Conservation (phyloP, 768 basidiomycete species). For the Rhodotorula paludigena region DNA sequence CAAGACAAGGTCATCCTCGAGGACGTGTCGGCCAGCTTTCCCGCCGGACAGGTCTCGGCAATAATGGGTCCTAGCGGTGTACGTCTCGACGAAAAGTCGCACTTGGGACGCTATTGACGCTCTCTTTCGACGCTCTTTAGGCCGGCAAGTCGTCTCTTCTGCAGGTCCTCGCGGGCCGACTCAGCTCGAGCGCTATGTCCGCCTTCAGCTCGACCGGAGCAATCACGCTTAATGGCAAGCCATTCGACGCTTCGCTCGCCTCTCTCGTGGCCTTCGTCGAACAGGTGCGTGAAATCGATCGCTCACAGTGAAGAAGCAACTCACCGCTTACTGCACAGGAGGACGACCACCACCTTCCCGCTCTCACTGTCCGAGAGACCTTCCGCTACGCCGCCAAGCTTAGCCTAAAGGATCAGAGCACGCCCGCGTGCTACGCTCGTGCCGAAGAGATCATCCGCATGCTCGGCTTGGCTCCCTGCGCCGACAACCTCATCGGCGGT, state of each 20-base stretch:
- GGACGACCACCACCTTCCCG: constrained; percentile 50
- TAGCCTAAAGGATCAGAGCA: constrained; percentile 45
- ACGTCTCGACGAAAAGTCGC: constrained; percentile 1
- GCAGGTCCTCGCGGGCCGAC: constrained; percentile 48
- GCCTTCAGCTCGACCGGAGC: constrained; percentile 46
- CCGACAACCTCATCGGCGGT: constrained; percentile 53
- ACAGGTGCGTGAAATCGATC: constrained; percentile 36
- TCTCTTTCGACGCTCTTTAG: constrained; percentile 8
- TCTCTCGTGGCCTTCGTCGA: constrained; percentile 48
- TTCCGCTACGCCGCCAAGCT: constrained; percentile 51
- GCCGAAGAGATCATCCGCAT: constrained; percentile 53
- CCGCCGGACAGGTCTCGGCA: constrained; percentile 48
- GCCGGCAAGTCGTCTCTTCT: constrained; percentile 48
- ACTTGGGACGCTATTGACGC: constrained; percentile 13
- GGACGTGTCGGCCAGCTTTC: constrained; percentile 46
- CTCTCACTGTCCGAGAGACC: constrained; percentile 45
- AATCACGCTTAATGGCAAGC: constrained; percentile 45
- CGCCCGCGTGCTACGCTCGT: constrained; percentile 48
- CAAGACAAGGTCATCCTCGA: constrained; percentile 46
- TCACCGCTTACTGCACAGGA: constrained; percentile 43
- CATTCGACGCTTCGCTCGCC: constrained; percentile 25
- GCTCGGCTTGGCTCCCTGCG: constrained; percentile 53
- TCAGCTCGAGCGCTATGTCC: constrained; percentile 44
- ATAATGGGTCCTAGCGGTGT: constrained; percentile 45
- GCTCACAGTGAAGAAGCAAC: neutral